Evolutionary conservation across 139 green algal genomes (phyloP).

Genomic region (Micractinium sp.): DNA sequence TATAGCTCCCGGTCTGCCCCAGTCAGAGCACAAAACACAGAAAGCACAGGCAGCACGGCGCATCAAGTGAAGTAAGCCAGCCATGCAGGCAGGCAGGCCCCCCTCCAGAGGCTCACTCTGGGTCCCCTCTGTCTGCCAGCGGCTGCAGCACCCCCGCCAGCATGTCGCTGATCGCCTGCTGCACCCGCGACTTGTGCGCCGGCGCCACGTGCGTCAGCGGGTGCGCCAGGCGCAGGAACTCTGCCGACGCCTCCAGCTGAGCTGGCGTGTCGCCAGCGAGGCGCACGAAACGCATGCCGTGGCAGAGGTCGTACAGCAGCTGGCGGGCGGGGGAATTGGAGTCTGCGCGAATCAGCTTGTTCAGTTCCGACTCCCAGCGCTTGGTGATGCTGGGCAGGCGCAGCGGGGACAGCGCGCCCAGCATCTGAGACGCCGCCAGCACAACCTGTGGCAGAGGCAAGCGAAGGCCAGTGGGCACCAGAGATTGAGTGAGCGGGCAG

Average conservation of each 20-base stretch:
- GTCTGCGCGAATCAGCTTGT: conserved; percentile 56
- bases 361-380: conserved; percentile 56
- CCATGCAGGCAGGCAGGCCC: background rate
- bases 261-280: conserved; percentile 49
- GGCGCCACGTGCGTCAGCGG: conserved; percentile 74
- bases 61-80: background rate
- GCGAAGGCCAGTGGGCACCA: background rate
- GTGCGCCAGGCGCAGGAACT: conserved; percentile 70
- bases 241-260: conserved; percentile 49
- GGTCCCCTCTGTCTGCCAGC: conserved; percentile 50
- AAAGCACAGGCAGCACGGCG: too few species aligned
- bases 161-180: conserved; percentile 78
- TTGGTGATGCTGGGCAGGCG: conserved; percentile 35
- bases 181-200: conserved; percentile 86
- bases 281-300: conserved; percentile 55
- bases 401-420: conserved; percentile 53
- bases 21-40: too few species aligned
- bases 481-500: background rate
- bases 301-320: conserved; percentile 46
- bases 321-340: conserved; percentile 36
- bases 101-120: background rate
- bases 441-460: conserved; percentile 27
- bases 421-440: conserved; percentile 31
- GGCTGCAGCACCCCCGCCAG: conserved; percentile 73
- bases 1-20: too few species aligned